phyloP scores from a whole-genome alignment of 768 basidiomycete species.

The Suillus subluteus region DNA sequence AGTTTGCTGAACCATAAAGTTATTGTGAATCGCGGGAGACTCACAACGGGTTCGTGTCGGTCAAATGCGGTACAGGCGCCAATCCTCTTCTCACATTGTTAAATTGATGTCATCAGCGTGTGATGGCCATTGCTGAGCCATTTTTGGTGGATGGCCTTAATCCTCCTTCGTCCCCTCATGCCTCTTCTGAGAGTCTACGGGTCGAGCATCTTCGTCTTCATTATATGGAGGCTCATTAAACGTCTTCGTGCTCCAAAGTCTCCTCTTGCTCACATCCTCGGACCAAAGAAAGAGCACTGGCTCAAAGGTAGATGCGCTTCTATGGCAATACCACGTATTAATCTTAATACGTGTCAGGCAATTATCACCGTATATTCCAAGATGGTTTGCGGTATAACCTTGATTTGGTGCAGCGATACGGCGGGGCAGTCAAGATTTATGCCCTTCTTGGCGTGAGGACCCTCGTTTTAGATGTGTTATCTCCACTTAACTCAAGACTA shows the following conservation, averaged over 20 bases:
- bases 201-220: slow-evolving; percentile 13
- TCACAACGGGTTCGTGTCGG: not conserved
- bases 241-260: slow-evolving; percentile 14
- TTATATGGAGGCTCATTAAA: slow-evolving; percentile 23
- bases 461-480: not conserved
- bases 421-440: slow-evolving; percentile 38
- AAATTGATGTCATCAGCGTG: not conserved
- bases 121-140: slow-evolving; percentile 1
- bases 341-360: slow-evolving; percentile 27
- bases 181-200: slow-evolving; percentile 11
- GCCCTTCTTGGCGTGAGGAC: slow-evolving; percentile 37
- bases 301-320: slow-evolving; percentile 28
- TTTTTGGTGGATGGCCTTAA: not conserved
- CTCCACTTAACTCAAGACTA: slow-evolving; percentile 7
- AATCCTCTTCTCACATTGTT: slow-evolving; percentile 3
- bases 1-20: not conserved
- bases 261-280: slow-evolving; percentile 28
- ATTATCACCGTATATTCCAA: slow-evolving; percentile 34
- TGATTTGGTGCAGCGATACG: slow-evolving; percentile 33
- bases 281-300: slow-evolving; percentile 40
- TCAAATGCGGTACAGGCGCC: not conserved
- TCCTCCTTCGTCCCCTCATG: slow-evolving; percentile 8
- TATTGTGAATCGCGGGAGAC: not conserved
- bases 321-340: no score
- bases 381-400: slow-evolving; percentile 39